phyloP scores from a whole-genome alignment of 2,329 filamentous ascomycete genomes.

The Penicillium sp. region DNA sequence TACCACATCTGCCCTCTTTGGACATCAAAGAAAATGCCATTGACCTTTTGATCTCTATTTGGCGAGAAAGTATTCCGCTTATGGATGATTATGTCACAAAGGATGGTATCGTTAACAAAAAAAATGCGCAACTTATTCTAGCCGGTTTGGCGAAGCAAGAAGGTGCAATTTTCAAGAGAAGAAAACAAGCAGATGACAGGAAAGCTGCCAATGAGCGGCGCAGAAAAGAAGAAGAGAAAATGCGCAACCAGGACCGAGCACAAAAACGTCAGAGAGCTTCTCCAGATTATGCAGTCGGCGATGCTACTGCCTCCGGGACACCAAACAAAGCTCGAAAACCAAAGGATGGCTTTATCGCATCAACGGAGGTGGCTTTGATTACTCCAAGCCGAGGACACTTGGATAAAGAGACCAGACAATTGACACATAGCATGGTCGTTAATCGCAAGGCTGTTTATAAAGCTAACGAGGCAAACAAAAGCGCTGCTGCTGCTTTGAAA shows the following conservation, averaged over 20 bases:
- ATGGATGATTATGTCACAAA: slow-evolving; percentile 98
- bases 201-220: slow-evolving; percentile 75
- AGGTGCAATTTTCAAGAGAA: slow-evolving; percentile 83
- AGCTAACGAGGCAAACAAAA: slow-evolving; percentile 84
- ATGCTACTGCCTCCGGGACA: slow-evolving; percentile 19
- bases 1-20: slow-evolving; percentile 93
- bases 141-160: slow-evolving; percentile 87
- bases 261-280: slow-evolving; percentile 44
- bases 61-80: slow-evolving; percentile 82
- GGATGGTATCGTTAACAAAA: slow-evolving; percentile 85
- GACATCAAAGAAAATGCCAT: slow-evolving; percentile 98
- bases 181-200: slow-evolving; percentile 80
- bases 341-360: slow-evolving; percentile 32
- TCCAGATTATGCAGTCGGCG: slow-evolving; percentile 43
- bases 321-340: slow-evolving; percentile 23
- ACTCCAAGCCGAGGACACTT: slow-evolving; percentile 52
- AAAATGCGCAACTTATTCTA: slow-evolving; percentile 81
- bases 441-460: slow-evolving; percentile 65
- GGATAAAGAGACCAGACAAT: slow-evolving; percentile 54
- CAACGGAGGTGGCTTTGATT: slow-evolving; percentile 53
- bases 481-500: slow-evolving; percentile 83
- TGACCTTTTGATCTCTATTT: slow-evolving; percentile 92
- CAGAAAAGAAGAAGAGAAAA: slow-evolving; percentile 66
- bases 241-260: slow-evolving; percentile 43
- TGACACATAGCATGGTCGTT: slow-evolving; percentile 86